A percentile compares a stretch with the other conserved stretches of the same genome.
Evolutionary conservation across 2,329 filamentous ascomycete species (phyloP).

Genomic region (Cadophora luteo-olivacea): DNA sequence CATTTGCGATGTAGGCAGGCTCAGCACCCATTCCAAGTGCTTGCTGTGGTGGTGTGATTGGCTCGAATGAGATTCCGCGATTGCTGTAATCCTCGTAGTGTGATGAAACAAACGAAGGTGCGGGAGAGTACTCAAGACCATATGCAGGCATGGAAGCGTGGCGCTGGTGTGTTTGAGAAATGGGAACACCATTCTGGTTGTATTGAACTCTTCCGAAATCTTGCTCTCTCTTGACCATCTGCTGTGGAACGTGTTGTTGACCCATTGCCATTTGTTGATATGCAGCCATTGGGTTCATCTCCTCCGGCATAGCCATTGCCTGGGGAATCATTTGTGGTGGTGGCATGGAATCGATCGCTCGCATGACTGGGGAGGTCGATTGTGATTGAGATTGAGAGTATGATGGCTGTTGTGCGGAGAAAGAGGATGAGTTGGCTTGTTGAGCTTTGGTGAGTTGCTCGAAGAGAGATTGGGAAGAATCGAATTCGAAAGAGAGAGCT

Average conservation of each 20-base stretch:
- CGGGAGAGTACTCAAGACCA: constrained; percentile 93
- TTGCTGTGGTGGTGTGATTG: constrained; percentile 94
- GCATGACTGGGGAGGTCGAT: constrained; percentile 86
- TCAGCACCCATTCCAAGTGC: constrained; percentile 81
- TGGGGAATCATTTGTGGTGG: constrained; percentile 83
- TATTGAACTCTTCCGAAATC: constrained; percentile 85
- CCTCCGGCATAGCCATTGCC: constrained; percentile 62
- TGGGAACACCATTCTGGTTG: constrained; percentile 88
- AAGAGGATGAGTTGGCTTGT: constrained; percentile 97
- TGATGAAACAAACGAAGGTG: constrained; percentile 97
- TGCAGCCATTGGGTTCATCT: constrained; percentile 67
- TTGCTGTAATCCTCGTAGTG: constrained; percentile 98
- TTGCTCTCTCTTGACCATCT: constrained; percentile 85
- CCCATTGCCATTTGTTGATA: constrained; percentile 75
- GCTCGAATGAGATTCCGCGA: constrained; percentile 94
- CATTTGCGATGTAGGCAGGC: constrained; percentile 96
- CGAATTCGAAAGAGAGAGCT: constrained; percentile 97
- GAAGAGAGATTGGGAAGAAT: constrained; percentile 98
- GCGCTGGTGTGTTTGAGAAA: constrained; percentile 84
- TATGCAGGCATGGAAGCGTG: constrained; percentile 99
- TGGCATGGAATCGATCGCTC: constrained; percentile 92
- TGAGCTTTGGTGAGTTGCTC: constrained; percentile 99
- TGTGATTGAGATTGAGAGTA: constrained; percentile 67
- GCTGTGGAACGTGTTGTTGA: constrained; percentile 63
- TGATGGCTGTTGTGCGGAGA: constrained; percentile 76